Evolutionary conservation across 148 eudicot genomes (phyloP).

Genomic region (Amaranthus palmeri): DNA sequence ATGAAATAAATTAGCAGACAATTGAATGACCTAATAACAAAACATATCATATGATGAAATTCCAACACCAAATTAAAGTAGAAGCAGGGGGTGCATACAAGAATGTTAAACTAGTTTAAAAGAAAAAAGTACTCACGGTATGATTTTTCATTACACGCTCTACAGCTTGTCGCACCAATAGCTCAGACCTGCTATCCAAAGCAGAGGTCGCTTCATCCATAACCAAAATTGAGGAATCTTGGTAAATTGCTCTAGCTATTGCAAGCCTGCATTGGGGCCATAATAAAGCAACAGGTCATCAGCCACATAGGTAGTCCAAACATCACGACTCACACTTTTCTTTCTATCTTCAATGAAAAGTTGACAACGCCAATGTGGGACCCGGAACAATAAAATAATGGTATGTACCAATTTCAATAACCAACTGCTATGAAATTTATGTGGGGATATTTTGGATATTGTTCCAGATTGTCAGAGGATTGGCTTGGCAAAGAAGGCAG

Average conservation of each 20-base stretch:
- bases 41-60: not conserved
- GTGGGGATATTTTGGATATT: too few species aligned
- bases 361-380: too few species aligned
- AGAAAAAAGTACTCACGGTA: conserved; percentile 49
- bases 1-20: not conserved
- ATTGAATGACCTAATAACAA: not conserved
- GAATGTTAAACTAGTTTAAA: conserved; percentile 8
- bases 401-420: too few species aligned
- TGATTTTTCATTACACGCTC: conserved; percentile 68
- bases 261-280: conserved; percentile 57
- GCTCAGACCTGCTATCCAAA: conserved; percentile 83
- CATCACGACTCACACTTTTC: not conserved
- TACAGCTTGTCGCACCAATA: conserved; percentile 88
- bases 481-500: too few species aligned
- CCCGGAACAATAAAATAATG: too few species aligned
- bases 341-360: not conserved
- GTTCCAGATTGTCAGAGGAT: too few species aligned
- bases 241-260: conserved; percentile 92
- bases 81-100: not conserved
- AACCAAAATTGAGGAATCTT: conserved; percentile 74
- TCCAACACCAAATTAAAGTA: not conserved
- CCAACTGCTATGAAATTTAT: too few species aligned
- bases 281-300: conserved; percentile 10
- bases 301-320: not conserved
- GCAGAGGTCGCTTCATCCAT: conserved; percentile 99